Conservation (phyloP, 768 basidiomycete species). For the Suillus discolor region DNA sequence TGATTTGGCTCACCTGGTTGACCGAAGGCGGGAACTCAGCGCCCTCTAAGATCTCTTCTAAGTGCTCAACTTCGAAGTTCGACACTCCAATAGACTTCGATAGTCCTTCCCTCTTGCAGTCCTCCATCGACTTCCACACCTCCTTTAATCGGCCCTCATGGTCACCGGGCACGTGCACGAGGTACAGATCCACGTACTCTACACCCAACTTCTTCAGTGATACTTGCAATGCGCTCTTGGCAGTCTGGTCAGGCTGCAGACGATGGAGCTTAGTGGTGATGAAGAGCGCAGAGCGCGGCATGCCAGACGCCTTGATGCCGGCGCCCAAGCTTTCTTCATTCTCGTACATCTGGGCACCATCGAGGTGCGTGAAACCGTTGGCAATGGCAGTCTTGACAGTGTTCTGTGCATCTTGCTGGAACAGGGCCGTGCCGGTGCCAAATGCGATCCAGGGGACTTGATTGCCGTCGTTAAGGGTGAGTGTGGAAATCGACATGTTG, state of each 20-base stretch:
- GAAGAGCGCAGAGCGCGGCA: constrained; percentile 41
- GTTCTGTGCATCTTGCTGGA: constrained; percentile 28
- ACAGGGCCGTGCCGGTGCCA: constrained; percentile 34
- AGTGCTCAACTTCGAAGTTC: constrained; percentile 42
- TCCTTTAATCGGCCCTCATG: constrained; percentile 29
- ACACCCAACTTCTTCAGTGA: constrained; percentile 44
- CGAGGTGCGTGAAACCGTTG: constrained; percentile 30
- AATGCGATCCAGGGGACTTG: constrained; percentile 41
- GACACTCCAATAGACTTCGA: constrained; percentile 44
- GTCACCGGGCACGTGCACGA: constrained; percentile 42
- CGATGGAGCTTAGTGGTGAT: constrained; percentile 44
- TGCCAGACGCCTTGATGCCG: constrained; percentile 32
- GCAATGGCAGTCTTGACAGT: constrained; percentile 27
- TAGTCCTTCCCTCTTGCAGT: constrained; percentile 38
- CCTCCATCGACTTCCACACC: constrained; percentile 46
- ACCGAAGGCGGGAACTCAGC: constrained; percentile 46
- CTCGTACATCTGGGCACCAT: neutral
- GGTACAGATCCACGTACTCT: constrained; percentile 17
- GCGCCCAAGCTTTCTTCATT: constrained; percentile 38
- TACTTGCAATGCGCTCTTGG: constrained; percentile 38
- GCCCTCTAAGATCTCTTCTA: constrained; percentile 41
- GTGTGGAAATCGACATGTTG: constrained; percentile 25
- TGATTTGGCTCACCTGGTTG: constrained; percentile 43
- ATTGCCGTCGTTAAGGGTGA: constrained; percentile 40
- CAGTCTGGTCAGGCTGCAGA: constrained; percentile 14